Base-by-base conservation (phyloP, 1,139 yeast genomes). In the Suhomyces choctaworum region DNA sequence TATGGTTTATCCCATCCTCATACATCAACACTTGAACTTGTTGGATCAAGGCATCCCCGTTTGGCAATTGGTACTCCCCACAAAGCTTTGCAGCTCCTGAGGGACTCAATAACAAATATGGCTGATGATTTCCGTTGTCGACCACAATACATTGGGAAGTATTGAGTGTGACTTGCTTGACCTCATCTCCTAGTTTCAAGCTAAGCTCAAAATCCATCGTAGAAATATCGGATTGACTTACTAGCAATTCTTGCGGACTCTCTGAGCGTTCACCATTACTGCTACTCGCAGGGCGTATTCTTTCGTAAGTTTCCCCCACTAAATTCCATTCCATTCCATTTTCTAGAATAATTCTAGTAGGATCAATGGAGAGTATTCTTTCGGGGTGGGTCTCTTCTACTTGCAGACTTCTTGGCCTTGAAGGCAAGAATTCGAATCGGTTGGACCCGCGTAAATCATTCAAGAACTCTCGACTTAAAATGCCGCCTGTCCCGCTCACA, bases 101-200 rank as follows among this genome's bases (percentile, higher is more conserved):
- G 3, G 61, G 60, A 37, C 60, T 70, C 15, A 72, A 38, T 27
- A 71, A 48, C 7, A 71, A 37, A 35, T 71, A 72, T 2, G 76
- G 75, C n/a, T 51, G 54, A 25, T 56, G 58, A 4, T 42, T 45
- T 1, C 52, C 55, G 20, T 63, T 47, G 33, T 68, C 71, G 4
- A 71, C 73, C 4, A 72, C 45, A 11, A 72, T 67, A 41, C 76
- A 70, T 33, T 73, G 73, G 8, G 70, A 65, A 0, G 71, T 53
- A 35, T 58, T 62, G 34, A 72, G 51, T 2, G 40, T 35, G 0
- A 64, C 64, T 8, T 37, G 45, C 10, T 43, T 40, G 15, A 27
- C 14, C 13, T 34, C 40, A 5, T 39, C 42, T 5, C 29, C 41
- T 1, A 51, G 25, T n/a, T 43, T 34, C 15, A 52, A 39, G 1